These are phyloP conservation scores for Candida nemodendra DNA, from an alignment of 805 yeast genomes.

Conservation along the genomic window DNA sequence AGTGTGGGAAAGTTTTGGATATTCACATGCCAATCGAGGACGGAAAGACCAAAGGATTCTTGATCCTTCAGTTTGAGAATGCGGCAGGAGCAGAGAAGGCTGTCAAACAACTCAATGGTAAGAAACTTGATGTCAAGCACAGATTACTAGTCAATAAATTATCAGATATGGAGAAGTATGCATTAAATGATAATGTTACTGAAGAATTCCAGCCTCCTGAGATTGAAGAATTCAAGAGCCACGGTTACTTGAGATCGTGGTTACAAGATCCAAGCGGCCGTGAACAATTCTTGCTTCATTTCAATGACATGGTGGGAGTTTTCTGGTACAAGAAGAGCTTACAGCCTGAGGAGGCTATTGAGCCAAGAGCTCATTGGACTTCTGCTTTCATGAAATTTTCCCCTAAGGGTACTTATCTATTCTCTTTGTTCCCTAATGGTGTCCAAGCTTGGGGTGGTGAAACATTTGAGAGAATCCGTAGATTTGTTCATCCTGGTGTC, in stretches of 20 bases:
- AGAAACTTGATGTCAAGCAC: conserved; percentile 92
- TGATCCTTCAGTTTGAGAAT: conserved; percentile 77
- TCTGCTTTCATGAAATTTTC: conserved; percentile 86
- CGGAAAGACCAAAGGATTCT: conserved; percentile 81
- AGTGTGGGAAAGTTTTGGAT: conserved; percentile 78
- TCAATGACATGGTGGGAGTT: conserved; percentile 76
- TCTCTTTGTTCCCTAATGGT: conserved; percentile 92
- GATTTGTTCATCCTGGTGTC: conserved; percentile 86
- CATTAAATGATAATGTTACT: conserved; percentile 58
- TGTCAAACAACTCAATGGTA: conserved; percentile 76
- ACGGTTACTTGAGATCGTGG: conserved; percentile 88
- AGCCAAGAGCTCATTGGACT: conserved; percentile 83
- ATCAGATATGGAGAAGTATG: conserved; percentile 78
- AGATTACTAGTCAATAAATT: conserved; percentile 80
- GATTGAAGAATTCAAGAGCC: conserved; percentile 67
- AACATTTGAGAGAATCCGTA: conserved; percentile 65
- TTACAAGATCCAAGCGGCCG: conserved; percentile 83
- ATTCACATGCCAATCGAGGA: conserved; percentile 78
- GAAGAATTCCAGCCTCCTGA: conserved; percentile 69
- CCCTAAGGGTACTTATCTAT: conserved; percentile 86
- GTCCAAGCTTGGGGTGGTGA: conserved; percentile 95
- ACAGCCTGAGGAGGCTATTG: conserved; percentile 72
- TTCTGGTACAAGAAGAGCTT: conserved; percentile 77
- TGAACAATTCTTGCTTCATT: conserved; percentile 84
- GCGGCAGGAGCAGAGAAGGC: conserved; percentile 72